Base-by-base conservation (phyloP, 1,284 basidiomycete species). In the Malassezia sympodialis region DNA sequence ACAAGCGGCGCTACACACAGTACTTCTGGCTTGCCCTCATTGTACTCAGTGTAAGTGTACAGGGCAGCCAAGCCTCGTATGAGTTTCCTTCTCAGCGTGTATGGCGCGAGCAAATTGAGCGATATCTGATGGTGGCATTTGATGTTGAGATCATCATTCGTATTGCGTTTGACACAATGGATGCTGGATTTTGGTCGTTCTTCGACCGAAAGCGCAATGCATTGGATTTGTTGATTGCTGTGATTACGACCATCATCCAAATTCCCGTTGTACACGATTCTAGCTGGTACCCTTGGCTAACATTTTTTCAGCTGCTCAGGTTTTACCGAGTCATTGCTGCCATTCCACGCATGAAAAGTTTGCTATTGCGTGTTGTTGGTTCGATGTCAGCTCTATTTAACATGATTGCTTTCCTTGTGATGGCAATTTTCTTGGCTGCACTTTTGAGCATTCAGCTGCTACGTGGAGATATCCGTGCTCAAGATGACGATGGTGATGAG, bases 271-370 rank as follows among this genome's bases (percentile, higher is more conserved):
- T 96, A 34, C 63, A 69, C 49, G 62, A 80, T 27, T 84, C 85
- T 6, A 55, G 62, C 3, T 79, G 84, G 3, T 94, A 94, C 68
- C 81, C 84, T 0, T 98, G 93, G 93, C 81, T 96, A 62, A 94
- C 89, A 2, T 81, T 87, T 37, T 88, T 96, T 67, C 88, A 91
- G 71, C 78, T 96, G 6, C 79, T 81, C 59, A 80, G 93, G 61
- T 96, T 96, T 78, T 96, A 98, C 75, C 81, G 93, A 1, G 88
- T 96, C 30, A 91, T 96, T 66, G 75, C 96, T 40, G 86, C 84
- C 41, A 81, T 93, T 14, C 90, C 90, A 1, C 79, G 87, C 52
- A 90, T 90, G 86, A 61, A 66, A 21, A 61, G 65, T 8, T 51
- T 73, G 51, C 53, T 72, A 12, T 42, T 64, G 7, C 84, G 86